Conservation (phyloP, 2,329 filamentous ascomycete species). For the Trichoderma cornu-damae region DNA sequence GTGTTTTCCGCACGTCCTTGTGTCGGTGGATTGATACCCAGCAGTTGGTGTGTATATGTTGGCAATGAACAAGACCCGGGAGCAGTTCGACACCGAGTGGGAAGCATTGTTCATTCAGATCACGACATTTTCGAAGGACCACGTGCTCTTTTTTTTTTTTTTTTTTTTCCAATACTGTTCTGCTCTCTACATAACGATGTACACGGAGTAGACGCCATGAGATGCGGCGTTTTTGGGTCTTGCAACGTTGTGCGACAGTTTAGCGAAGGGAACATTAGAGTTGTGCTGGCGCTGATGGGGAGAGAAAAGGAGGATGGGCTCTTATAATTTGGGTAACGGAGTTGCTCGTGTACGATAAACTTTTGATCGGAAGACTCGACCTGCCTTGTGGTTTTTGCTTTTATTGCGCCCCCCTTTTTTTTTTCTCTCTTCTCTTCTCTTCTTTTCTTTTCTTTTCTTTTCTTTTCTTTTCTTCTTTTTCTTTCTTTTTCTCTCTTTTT, state of each 20-base stretch:
- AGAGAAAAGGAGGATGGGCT: conserved; percentile 21
- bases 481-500: background rate
- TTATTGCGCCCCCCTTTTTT: conserved; percentile 8
- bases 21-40: conserved; percentile 17
- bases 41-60: conserved; percentile 6
- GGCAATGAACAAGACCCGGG: conserved; percentile 14
- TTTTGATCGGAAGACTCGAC: conserved; percentile 22
- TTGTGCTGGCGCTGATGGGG: conserved; percentile 10
- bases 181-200: conserved; percentile 14
- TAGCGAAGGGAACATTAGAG: conserved; percentile 20
- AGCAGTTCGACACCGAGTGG: conserved; percentile 7
- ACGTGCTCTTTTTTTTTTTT: background rate
- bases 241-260: conserved; percentile 18
- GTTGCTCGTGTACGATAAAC: conserved; percentile 34
- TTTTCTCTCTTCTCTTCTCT: conserved; percentile 9
- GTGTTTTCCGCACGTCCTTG: conserved; percentile 8
- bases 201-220: conserved; percentile 10
- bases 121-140: background rate
- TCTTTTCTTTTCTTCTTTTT: conserved; percentile 5
- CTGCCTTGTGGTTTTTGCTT: conserved; percentile 14
- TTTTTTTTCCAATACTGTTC: background rate
- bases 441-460: conserved; percentile 6
- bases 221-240: conserved; percentile 19
- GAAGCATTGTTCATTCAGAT: background rate
- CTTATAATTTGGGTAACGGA: conserved; percentile 31